Base-by-base conservation (phyloP, 2,329 filamentous ascomycete genomes). In the Biscogniauxia marginata region DNA sequence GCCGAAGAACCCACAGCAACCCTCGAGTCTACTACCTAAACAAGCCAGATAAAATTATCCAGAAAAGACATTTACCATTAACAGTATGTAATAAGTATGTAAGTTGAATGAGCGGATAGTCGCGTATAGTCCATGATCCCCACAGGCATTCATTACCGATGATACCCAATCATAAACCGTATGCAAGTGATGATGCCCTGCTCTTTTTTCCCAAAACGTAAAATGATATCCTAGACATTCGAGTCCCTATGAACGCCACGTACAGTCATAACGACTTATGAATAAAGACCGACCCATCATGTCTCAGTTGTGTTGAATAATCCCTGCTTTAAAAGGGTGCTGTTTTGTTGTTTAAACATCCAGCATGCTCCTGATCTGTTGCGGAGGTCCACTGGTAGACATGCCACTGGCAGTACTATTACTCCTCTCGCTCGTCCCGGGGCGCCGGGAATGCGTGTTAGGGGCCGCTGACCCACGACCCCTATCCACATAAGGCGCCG, bases 281-380 rank as follows among this genome's bases (percentile, higher is more conserved):
- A 54, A 47, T 51, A 61, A 57, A 54, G 56, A 61, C 54, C 46
- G 54, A 58, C 34, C 50, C 30, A n/a, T 39, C 30, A 44, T 44
- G 50, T 45, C 49, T 4, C 22, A 25, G 23, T 48, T 6, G 16
- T 47, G 48, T 52, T 18, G 3, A 45, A 6, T 49, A 21, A 23
- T 25, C 52, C 20, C 2, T 22, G 23, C 19, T 47, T 18, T 20
- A 6, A 24, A 19, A 20, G 24, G 7, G 50, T 52, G 22, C 18
- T 43, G 23, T 11, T 11, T 23, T 19, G 5, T n/a, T 16, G 44
- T 19, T 67, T 70, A 85, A 13, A 85, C 65, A 63, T 85, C 83
- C 63, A 85, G 62, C 83, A 85, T 85, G 65, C 83, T 85, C 63
- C 73, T 75, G 5, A 84, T 71, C 63, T 82, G 77, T 65, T 83